Evolutionary conservation across 768 basidiomycete species (phyloP).

Genomic region (Clavulina sp.): DNA sequence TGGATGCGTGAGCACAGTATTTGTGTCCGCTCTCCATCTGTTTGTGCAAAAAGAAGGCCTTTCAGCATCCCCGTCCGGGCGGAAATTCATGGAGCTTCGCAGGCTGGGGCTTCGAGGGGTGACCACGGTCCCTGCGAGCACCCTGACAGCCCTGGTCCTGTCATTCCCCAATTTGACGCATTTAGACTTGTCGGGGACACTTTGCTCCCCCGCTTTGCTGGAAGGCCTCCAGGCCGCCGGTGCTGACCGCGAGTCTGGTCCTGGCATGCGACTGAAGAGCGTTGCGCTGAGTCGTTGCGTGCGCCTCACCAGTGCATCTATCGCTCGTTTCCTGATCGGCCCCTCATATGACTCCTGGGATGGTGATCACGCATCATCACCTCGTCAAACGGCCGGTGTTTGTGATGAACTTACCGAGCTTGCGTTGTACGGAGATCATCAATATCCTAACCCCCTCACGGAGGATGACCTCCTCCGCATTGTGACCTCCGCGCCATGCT

Average conservation of each 20-base stretch:
- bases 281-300: slow-evolving; percentile 77
- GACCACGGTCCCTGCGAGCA: slow-evolving; percentile 52
- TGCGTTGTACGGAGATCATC: slow-evolving; percentile 76
- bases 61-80: slow-evolving; percentile 21
- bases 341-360: too few species aligned
- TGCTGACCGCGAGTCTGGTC: too few species aligned
- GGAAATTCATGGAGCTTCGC: slow-evolving; percentile 45
- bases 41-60: slow-evolving; percentile 34
- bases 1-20: slow-evolving; percentile 84
- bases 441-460: slow-evolving; percentile 57
- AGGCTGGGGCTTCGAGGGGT: slow-evolving; percentile 71
- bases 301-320: slow-evolving; percentile 60
- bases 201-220: slow-evolving; percentile 59
- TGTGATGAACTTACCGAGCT: slow-evolving; percentile 45
- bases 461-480: slow-evolving; percentile 49
- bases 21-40: slow-evolving; percentile 68
- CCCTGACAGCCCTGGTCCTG: slow-evolving; percentile 54
- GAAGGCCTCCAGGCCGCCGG: slow-evolving; percentile 39
- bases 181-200: slow-evolving; percentile 84
- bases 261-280: slow-evolving; percentile 51
- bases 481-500: slow-evolving; percentile 58
- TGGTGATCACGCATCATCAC: too few species aligned
- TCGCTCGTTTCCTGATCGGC: slow-evolving; percentile 57
- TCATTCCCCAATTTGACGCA: slow-evolving; percentile 78
- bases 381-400: too few species aligned